Evolutionary conservation across 768 basidiomycete genomes (phyloP).

Genomic region (Leucocoprinus birnbaumii): DNA sequence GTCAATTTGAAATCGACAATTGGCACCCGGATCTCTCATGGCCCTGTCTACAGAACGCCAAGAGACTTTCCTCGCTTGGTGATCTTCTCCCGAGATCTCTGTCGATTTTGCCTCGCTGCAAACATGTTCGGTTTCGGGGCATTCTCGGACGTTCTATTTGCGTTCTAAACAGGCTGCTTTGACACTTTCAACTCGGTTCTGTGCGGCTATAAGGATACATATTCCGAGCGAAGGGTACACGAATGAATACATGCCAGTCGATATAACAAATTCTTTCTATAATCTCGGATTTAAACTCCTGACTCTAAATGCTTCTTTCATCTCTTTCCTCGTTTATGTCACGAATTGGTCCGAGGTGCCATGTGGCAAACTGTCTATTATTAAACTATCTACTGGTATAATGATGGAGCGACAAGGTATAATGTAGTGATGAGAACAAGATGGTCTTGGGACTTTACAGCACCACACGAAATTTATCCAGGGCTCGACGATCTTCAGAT

Average conservation of each 20-base stretch:
- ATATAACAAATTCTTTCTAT: neutral
- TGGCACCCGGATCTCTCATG: neutral
- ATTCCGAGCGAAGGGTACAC: neutral
- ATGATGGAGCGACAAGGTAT: neutral
- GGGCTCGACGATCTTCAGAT: constrained; percentile 55
- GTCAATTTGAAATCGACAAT: too few species aligned
- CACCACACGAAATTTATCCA: constrained; percentile 52
- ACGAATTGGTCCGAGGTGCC: too few species aligned
- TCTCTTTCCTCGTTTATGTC: neutral
- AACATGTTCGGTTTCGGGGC: constrained; percentile 19
- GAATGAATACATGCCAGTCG: too few species aligned
- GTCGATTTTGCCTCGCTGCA: neutral
- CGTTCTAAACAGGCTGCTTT: neutral
- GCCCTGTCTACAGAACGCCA: too few species aligned
- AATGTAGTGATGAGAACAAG: neutral
- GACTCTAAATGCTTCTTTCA: constrained; percentile 1
- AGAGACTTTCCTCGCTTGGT: too few species aligned
- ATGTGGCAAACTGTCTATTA: constrained; percentile 1
- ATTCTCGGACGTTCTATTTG: constrained; percentile 20
- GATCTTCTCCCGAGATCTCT: neutral
- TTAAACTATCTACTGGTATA: constrained; percentile 1
- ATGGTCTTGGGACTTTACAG: constrained; percentile 10
- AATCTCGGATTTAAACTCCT: neutral
- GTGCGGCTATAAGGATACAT: neutral
- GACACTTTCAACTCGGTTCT: neutral